phyloP scores from a whole-genome alignment of 2,329 filamentous ascomycete genomes.

The Sordariomycetes sp. region DNA sequence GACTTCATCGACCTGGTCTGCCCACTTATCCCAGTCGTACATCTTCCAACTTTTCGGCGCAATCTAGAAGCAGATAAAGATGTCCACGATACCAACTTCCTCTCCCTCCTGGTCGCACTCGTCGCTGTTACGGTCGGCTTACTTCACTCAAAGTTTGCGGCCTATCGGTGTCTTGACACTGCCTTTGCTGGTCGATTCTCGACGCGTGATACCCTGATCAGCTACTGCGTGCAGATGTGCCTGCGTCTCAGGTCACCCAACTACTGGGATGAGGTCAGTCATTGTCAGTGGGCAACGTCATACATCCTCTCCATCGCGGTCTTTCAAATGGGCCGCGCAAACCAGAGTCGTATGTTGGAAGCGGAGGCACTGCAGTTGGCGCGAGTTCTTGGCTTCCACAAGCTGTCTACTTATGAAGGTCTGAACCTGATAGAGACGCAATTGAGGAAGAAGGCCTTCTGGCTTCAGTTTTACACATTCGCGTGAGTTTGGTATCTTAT shows the following conservation, averaged over 20 bases:
- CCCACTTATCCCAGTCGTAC: conserved; percentile 14
- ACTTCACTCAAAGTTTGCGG: conserved; percentile 14
- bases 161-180: conserved; percentile 11
- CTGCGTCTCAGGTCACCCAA: conserved; percentile 9
- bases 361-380: conserved; percentile 23
- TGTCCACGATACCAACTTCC: conserved; percentile 13
- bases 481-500: too few species aligned
- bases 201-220: conserved; percentile 14
- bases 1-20: conserved; percentile 16
- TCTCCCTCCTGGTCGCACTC: conserved; percentile 14
- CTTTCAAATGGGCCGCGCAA: conserved; percentile 23
- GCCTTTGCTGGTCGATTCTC: conserved; percentile 12
- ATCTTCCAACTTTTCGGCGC: conserved; percentile 13
- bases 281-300: conserved; percentile 22
- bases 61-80: conserved; percentile 12
- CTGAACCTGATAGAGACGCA: conserved; percentile 22
- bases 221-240: conserved; percentile 14
- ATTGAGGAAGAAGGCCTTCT: conserved; percentile 25
- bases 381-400: conserved; percentile 19
- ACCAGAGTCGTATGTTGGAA: conserved; percentile 24
- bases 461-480: conserved; percentile 22
- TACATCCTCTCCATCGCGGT: conserved; percentile 21
- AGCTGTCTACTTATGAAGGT: conserved; percentile 18
- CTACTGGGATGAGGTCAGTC: conserved; percentile 18
- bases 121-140: conserved; percentile 14